A percentile compares a stretch with the other conserved stretches of the same genome.
Evolutionary conservation across 2,329 filamentous ascomycete species (phyloP).

Genomic region (Massarina eburnea): DNA sequence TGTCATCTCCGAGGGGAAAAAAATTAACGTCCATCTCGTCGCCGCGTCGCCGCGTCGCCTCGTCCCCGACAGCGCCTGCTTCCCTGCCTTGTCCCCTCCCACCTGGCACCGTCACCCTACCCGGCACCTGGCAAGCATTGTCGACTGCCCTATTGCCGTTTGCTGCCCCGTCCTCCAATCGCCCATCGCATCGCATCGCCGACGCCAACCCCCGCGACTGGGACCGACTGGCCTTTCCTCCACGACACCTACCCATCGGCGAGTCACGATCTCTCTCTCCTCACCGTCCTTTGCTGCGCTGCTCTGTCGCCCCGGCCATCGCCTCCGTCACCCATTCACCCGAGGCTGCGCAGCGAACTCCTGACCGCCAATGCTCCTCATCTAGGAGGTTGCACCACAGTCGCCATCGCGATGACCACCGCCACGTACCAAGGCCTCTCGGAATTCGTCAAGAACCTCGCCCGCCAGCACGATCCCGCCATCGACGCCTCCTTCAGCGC

Average conservation of each 20-base stretch:
- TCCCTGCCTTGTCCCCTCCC: background rate
- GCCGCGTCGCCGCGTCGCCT: too few relatives aligned
- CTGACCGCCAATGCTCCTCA: constrained; percentile 38
- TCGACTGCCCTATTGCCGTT: background rate
- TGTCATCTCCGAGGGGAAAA: too few relatives aligned
- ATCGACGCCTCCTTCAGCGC: constrained; percentile 49
- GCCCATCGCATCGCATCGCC: background rate
- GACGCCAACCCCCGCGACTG: constrained; percentile 4
- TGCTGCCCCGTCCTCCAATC: background rate
- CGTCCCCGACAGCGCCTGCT: too few relatives aligned
- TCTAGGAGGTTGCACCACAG: constrained; percentile 29
- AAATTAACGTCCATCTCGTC: too few relatives aligned
- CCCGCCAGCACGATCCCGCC: constrained; percentile 48
- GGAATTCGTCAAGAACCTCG: constrained; percentile 51
- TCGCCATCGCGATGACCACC: constrained; percentile 33
- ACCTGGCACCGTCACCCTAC: background rate
- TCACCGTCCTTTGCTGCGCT: background rate
- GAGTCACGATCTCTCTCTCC: background rate
- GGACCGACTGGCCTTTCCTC: constrained; percentile 8
- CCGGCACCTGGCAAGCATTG: too few relatives aligned
- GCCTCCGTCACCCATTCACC: constrained; percentile 5
- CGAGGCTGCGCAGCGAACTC: constrained; percentile 18
- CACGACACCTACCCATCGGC: background rate
- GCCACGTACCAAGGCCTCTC: constrained; percentile 42
- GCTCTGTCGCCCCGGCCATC: constrained; percentile 1